phyloP scores from a whole-genome alignment of 2,329 filamentous ascomycete species.

The Podosphaera aphanis region DNA sequence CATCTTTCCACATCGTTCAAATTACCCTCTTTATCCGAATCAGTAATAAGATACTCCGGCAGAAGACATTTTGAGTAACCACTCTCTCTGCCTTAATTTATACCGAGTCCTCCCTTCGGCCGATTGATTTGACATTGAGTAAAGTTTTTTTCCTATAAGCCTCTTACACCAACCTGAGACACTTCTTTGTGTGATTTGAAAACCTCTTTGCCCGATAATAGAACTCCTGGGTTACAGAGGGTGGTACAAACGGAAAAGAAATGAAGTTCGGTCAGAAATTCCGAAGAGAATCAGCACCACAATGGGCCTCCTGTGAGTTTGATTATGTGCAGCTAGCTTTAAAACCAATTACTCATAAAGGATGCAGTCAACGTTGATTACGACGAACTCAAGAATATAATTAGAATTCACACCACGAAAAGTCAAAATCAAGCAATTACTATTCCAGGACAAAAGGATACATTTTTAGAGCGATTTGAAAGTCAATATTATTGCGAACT shows the following conservation, averaged over 20 bases:
- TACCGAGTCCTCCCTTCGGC: too few species aligned
- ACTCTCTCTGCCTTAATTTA: too few species aligned
- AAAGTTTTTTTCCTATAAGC: too few species aligned
- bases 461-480: slow-evolving; percentile 38
- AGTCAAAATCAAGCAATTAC: slow-evolving; percentile 35
- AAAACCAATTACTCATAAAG: slow-evolving; percentile 2
- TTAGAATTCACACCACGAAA: slow-evolving; percentile 55
- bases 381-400: slow-evolving; percentile 63
- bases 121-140: too few species aligned
- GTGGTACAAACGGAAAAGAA: slow-evolving; percentile 4
- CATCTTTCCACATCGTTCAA: too few species aligned
- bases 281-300: slow-evolving; percentile 51
- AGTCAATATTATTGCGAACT: slow-evolving; percentile 47
- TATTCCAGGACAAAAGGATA: slow-evolving; percentile 48
- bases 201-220: too few species aligned
- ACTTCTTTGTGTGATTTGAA: too few species aligned
- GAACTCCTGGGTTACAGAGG: not conserved
- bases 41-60: too few species aligned
- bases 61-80: too few species aligned
- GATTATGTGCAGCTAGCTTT: not conserved
- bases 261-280: slow-evolving; percentile 65
- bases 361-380: slow-evolving; percentile 63
- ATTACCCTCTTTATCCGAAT: too few species aligned
- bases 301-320: slow-evolving; percentile 52
- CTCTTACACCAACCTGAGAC: too few species aligned